Conservation (phyloP, 371 early-diverging fungal species). For the Basidiobolus meristosporus region DNA sequence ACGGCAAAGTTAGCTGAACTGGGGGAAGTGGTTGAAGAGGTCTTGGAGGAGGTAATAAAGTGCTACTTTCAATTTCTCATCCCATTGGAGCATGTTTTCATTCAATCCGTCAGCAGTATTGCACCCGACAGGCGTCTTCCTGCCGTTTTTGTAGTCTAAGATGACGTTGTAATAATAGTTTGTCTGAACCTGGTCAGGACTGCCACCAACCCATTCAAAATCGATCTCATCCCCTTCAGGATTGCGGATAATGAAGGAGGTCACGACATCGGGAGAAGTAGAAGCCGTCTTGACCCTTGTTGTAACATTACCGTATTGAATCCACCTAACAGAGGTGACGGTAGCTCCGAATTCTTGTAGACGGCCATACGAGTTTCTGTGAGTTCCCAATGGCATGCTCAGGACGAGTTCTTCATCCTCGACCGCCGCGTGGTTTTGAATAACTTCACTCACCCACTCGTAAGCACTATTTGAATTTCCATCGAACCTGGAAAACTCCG, state of each 20-base stretch:
- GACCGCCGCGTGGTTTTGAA: constrained; percentile 20
- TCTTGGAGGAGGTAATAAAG: no score
- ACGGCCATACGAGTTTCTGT: constrained; percentile 13
- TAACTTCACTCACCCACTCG: constrained; percentile 24
- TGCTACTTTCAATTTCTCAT: constrained; percentile 4
- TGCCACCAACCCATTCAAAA: constrained; percentile 43
- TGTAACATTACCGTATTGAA: constrained; percentile 27
- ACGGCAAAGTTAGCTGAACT: no score
- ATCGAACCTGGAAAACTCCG: constrained; percentile 8
- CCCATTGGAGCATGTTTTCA: constrained; percentile 27
- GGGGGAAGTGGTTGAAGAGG: no score
- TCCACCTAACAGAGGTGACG: constrained; percentile 22
- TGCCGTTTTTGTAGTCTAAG: constrained; percentile 20
- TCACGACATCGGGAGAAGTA: constrained; percentile 26
- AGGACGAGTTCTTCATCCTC: constrained; percentile 17
- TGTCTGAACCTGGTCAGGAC: constrained; percentile 26
- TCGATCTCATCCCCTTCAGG: constrained; percentile 46
- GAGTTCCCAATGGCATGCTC: constrained; percentile 10
- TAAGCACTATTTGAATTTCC: constrained; percentile 18
- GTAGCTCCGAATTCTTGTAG: constrained; percentile 30
- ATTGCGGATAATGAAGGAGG: constrained; percentile 37
- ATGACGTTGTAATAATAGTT: constrained; percentile 43
- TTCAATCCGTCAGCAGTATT: constrained; percentile 10
- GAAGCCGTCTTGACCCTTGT: constrained; percentile 28
- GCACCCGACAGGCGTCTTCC: constrained; percentile 2